Conservation (phyloP, 2,329 filamentous ascomycete genomes). For the Zymoseptoria tritici region DNA sequence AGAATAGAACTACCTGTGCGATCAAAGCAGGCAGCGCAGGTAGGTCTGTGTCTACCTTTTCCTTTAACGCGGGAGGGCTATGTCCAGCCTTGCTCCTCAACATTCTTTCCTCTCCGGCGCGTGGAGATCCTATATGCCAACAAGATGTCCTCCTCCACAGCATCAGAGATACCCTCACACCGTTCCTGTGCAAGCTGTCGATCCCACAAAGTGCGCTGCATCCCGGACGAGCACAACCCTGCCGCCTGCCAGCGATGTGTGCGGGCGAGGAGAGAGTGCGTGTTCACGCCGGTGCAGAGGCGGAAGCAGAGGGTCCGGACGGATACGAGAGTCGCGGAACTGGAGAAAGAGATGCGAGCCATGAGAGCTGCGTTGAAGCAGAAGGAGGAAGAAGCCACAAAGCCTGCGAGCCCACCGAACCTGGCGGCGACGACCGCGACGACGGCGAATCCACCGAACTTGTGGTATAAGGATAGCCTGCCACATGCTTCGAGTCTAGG, state of each 20-base stretch:
- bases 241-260: conserved; percentile 35
- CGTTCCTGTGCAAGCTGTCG: conserved; percentile 39
- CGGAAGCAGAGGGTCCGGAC: conserved; percentile 40
- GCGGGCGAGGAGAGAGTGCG: conserved; percentile 33
- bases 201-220: conserved; percentile 38
- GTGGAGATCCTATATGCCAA: not conserved
- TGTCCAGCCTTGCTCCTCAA: not conserved
- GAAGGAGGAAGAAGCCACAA: conserved; percentile 7
- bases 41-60: not conserved
- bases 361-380: conserved; percentile 34
- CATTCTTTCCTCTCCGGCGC: not conserved
- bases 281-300: conserved; percentile 35
- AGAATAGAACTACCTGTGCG: not conserved
- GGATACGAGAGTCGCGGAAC: conserved; percentile 38
- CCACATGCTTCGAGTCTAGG: conserved; percentile 1
- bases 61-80: not conserved
- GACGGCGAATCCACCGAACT: not conserved
- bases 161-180: conserved; percentile 22
- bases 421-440: not conserved
- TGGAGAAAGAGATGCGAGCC: conserved; percentile 39
- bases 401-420: not conserved
- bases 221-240: conserved; percentile 26
- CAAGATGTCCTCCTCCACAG: conserved; percentile 1
- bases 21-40: not conserved
- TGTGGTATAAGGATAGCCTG: conserved; percentile 9